Percentiles rank a stretch among this genome's conserved stretches.
Evolutionary conservation across 1,284 basidiomycete species (phyloP).

Genomic region (Sphaerobolus stellatus): DNA sequence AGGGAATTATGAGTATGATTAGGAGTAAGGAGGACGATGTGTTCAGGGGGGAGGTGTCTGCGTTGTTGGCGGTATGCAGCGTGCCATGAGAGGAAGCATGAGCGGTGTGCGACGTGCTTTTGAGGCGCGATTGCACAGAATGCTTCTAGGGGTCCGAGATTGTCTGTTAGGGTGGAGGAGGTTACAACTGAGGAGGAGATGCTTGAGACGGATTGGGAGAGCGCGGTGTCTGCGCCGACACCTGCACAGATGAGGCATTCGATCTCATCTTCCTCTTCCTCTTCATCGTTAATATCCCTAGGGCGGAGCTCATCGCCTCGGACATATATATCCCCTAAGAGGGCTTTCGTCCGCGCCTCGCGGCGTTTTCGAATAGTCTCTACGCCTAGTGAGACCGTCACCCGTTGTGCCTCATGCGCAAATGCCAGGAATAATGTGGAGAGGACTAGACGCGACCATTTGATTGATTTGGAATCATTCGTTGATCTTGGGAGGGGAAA

Average conservation of each 20-base stretch:
- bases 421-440: conserved; percentile 18
- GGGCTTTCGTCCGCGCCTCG: conserved; percentile 12
- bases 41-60: conserved; percentile 11
- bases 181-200: conserved; percentile 16
- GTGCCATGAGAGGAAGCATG: conserved; percentile 28
- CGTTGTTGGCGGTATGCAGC: conserved; percentile 24
- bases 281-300: not conserved
- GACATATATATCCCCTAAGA: conserved; percentile 17
- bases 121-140: conserved; percentile 28
- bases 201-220: conserved; percentile 21
- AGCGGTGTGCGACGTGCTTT: conserved; percentile 28
- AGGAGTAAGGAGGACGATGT: conserved; percentile 17
- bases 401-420: conserved; percentile 23
- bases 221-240: conserved; percentile 16
- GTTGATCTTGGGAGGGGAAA: conserved; percentile 19
- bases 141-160: conserved; percentile 25
- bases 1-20: too few relatives aligned
- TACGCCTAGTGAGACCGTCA: conserved; percentile 16
- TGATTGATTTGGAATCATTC: conserved; percentile 13
- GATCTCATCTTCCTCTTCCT: conserved; percentile 21
- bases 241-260: conserved; percentile 30
- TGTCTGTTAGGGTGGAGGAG: conserved; percentile 3
- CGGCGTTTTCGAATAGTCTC: conserved; percentile 15
- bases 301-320: conserved; percentile 16
- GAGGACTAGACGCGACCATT: conserved; percentile 18